A percentile compares a stretch with the other conserved stretches of the same genome.
Conservation (phyloP, 75 land plant genomes). For the Azolla pinnata region DNA sequence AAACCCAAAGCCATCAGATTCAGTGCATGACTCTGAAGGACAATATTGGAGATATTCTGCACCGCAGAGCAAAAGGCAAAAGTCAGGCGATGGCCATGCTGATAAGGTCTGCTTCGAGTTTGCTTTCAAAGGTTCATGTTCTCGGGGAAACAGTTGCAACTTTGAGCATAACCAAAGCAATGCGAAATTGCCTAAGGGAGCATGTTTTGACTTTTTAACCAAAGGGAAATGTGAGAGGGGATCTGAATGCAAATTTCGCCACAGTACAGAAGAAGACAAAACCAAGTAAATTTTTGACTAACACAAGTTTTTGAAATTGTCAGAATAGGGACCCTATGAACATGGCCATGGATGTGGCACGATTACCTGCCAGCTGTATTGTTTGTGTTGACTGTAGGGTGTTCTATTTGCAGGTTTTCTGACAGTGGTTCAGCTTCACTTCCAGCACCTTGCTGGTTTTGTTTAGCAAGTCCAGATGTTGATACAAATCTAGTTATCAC, state of each 20-base stretch:
- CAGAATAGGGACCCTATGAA: too few species aligned
- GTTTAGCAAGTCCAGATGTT: conserved; percentile 73
- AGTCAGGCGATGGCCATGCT: conserved; percentile 35
- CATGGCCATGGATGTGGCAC: too few species aligned
- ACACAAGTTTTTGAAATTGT: too few species aligned
- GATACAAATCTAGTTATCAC: conserved; percentile 71
- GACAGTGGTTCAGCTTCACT: neutral
- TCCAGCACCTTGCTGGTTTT: conserved; percentile 76
- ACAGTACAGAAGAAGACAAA: conserved; percentile 41
- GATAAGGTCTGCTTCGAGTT: conserved; percentile 73
- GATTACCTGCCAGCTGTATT: too few species aligned
- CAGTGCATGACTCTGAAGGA: conserved; percentile 36
- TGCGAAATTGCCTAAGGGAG: conserved; percentile 49
- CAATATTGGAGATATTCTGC: conserved; percentile 96
- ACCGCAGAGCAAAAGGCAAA: conserved; percentile 48
- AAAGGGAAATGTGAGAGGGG: conserved; percentile 91
- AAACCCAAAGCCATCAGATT: neutral
- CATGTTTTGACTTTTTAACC: conserved; percentile 81
- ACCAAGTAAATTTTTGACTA: conserved; percentile 9
- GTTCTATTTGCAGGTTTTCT: too few species aligned
- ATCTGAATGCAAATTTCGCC: conserved; percentile 74
- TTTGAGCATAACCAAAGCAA: conserved; percentile 64
- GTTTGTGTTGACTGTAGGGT: too few species aligned
- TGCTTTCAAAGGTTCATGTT: conserved; percentile 68
- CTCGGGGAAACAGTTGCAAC: conserved; percentile 69